phyloP scores from a whole-genome alignment of 192 early-diverging fungal genomes.

The Umbelopsis sp. region DNA sequence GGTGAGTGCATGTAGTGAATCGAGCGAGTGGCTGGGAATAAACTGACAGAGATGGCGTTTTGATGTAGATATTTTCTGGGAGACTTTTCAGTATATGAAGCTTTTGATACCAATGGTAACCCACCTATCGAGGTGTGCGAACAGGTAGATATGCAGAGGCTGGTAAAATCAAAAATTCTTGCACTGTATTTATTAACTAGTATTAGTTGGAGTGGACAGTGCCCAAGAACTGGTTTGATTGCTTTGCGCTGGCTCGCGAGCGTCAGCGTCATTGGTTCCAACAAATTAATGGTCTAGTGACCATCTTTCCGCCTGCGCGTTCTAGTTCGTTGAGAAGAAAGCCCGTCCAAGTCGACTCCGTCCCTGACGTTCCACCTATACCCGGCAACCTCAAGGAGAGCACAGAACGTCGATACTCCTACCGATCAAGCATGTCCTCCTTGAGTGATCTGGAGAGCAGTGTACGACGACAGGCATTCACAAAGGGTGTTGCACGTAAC shows the following conservation, averaged over 20 bases:
- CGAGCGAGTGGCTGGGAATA: neutral
- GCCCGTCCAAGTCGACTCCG: neutral
- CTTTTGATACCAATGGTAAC: slow-evolving; percentile 23
- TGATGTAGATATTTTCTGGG: slow-evolving; percentile 19
- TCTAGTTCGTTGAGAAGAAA: slow-evolving; percentile 8
- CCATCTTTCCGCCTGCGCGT: neutral
- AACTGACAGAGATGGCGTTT: neutral
- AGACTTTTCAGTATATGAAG: slow-evolving; percentile 18
- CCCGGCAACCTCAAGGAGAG: slow-evolving; percentile 8
- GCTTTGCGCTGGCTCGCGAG: slow-evolving; percentile 19
- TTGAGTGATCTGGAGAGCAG: neutral
- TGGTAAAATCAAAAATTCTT: neutral
- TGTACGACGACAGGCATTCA: neutral
- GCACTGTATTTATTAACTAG: neutral
- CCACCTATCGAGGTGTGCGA: slow-evolving; percentile 21
- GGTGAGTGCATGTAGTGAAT: neutral
- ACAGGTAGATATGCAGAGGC: neutral
- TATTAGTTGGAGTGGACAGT: slow-evolving; percentile 13
- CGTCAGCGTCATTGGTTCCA: slow-evolving; percentile 15
- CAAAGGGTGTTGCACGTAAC: neutral
- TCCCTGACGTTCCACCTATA: neutral
- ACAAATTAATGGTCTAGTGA: neutral
- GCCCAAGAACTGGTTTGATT: slow-evolving; percentile 14
- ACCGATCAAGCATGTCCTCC: slow-evolving; percentile 4
- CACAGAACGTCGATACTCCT: slow-evolving; percentile 12